Evolutionary conservation across 352 stramenopile genomes (phyloP), one percentile per base, ranked within the genome.

Genomic region (Pythium oligandrum): DNA sequence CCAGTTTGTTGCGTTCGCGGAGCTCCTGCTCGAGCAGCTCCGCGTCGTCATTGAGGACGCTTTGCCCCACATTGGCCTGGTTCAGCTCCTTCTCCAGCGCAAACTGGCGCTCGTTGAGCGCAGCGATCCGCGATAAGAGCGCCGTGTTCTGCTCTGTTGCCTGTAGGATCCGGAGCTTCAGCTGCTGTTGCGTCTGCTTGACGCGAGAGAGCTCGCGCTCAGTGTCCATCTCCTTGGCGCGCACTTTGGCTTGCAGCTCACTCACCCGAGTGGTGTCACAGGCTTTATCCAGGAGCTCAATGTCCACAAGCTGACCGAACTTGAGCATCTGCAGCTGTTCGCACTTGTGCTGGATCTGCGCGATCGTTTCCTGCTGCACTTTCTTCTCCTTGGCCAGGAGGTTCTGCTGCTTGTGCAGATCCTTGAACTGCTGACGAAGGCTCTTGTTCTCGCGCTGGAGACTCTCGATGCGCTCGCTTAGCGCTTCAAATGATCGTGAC

Each of bases 31-130:
- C 73, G 8, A 74, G 46, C 45, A 83, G 50, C 51, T 57, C 59
- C 8, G 67, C 61, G 55, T 83, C 76, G 58, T 91, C 70, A 12
- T 84, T 63, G 33, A 80, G 53, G n/a, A 75, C 68, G 40, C 65
- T 66, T 38, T 74, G 63, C 38, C 68, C 62, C 32, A 68, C 61
- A 40, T 68, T 71, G 32, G 69, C 71, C 36, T 77, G 68, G 66
- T 97, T 94, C 9, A 97, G 80, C 61, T 93, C 81, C 33, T 78
- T 77, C 60, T 97, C 89, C n/a, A 97, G 75, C 48, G 68, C 69
- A 7, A 84, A 74, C 61, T 96, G 86, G 6, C 77, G 72, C 52
- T 80, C 77, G 17, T 78, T 93, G 6, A 96, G 70, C 38, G 70
- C 61, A 4, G 87, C 83, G 43, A 97, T 75, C 10, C 74, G 71